Conservation (phyloP, 2,329 filamentous ascomycete species). For the Phyllosticta citriasiana region DNA sequence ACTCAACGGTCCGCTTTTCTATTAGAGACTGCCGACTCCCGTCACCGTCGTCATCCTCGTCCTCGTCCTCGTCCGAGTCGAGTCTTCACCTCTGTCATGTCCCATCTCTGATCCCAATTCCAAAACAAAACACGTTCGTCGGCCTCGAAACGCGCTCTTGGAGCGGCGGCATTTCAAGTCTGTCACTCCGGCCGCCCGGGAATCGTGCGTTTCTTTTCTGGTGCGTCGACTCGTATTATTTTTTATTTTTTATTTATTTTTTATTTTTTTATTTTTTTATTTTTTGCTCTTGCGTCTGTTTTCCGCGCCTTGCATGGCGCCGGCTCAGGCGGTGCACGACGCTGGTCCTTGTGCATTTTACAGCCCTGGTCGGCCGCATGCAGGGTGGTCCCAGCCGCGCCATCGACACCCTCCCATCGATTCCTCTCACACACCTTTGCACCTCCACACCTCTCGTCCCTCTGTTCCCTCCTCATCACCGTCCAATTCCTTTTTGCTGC, state of each 20-base stretch:
- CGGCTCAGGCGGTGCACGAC: background rate
- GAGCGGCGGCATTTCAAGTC: background rate
- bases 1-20: background rate
- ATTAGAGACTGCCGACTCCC: background rate
- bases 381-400: slow-evolving; percentile 6
- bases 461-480: background rate
- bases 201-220: background rate
- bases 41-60: background rate
- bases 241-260: background rate
- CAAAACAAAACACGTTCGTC: background rate
- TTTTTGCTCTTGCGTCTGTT: background rate
- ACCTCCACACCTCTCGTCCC: background rate
- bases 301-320: slow-evolving; percentile 3
- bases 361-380: slow-evolving; percentile 8
- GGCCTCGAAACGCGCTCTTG: background rate
- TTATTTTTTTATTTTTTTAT: background rate
- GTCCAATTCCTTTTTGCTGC: background rate
- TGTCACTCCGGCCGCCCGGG: background rate
- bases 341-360: slow-evolving; percentile 5
- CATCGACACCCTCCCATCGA: slow-evolving; percentile 7
- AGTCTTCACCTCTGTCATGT: background rate
- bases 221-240: slow-evolving; percentile 7
- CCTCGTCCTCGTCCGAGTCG: background rate
- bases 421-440: slow-evolving; percentile 1
- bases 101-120: background rate